These are phyloP conservation scores for Pseudopithomyces chartarum DNA, from an alignment of 2,329 filamentous ascomycete genomes.

Conservation along the genomic window DNA sequence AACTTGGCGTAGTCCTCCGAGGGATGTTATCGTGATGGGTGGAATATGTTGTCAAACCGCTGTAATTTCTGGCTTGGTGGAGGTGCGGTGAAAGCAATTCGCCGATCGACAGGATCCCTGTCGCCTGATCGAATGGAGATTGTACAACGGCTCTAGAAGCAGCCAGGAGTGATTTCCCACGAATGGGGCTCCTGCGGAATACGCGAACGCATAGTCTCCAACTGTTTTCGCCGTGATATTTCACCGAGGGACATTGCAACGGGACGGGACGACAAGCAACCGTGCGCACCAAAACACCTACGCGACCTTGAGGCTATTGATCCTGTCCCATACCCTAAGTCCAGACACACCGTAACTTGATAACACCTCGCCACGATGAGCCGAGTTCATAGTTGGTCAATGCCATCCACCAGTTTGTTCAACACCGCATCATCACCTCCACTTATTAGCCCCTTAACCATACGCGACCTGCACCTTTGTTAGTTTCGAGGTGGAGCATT, in stretches of 20 bases:
- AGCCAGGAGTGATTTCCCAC: background rate
- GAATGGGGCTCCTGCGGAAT: background rate
- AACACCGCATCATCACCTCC: constrained; percentile 35
- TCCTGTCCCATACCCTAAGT: no score
- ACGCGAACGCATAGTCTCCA: background rate
- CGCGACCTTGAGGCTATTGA: no score
- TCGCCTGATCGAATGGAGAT: background rate
- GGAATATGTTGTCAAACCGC: background rate
- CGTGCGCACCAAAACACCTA: no score
- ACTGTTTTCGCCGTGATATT: background rate
- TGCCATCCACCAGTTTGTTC: constrained; percentile 47
- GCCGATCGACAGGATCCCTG: background rate
- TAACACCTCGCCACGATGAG: background rate
- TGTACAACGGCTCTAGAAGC: background rate
- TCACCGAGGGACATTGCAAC: background rate
- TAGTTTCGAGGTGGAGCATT: background rate
- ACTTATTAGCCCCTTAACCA: constrained; percentile 28
- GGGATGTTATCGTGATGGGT: no score
- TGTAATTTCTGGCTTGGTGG: background rate
- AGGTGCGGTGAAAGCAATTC: background rate
- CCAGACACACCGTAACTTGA: background rate
- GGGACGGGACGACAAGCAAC: background rate
- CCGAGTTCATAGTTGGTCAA: constrained; percentile 50
- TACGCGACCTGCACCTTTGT: constrained; percentile 17
- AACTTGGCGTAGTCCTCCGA: no score